Percentiles rank a stretch among this genome's conserved stretches.
Conservation (phyloP, 306 rosid genomes). For the Inga oerstediana region DNA sequence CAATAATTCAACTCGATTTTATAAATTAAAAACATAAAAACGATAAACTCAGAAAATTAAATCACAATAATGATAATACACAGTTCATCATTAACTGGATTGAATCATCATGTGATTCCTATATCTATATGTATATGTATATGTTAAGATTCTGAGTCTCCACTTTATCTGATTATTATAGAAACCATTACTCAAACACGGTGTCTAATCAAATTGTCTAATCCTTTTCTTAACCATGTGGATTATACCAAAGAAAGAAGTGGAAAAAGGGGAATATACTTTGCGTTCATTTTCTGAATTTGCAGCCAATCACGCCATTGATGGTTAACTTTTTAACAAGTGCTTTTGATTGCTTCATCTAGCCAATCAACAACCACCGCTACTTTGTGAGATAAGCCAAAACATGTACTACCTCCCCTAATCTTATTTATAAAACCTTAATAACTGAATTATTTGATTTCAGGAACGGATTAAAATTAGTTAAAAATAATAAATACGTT, state of each 20-base stretch:
- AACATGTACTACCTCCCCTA: background rate
- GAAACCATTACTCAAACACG: background rate
- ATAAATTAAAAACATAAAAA: too few species aligned
- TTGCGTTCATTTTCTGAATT: slow-evolving; percentile 5
- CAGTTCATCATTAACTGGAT: slow-evolving; percentile 28
- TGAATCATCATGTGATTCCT: slow-evolving; percentile 17
- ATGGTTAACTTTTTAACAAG: background rate
- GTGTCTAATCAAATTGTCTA: background rate
- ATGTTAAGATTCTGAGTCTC: background rate
- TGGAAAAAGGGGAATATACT: slow-evolving; percentile 19
- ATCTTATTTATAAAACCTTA: too few species aligned
- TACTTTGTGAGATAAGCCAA: background rate
- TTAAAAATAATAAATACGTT: too few species aligned
- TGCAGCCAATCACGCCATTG: slow-evolving; percentile 28
- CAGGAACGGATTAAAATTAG: too few species aligned
- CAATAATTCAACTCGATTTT: too few species aligned
- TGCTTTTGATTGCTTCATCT: slow-evolving; percentile 8
- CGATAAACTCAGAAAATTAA: too few species aligned
- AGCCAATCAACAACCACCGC: background rate
- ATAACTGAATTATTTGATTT: too few species aligned
- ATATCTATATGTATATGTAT: background rate
- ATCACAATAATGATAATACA: background rate
- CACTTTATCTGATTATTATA: background rate
- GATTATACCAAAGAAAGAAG: background rate
- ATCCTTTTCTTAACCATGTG: slow-evolving; percentile 8